Percentiles rank a stretch among this genome's conserved stretches.
These are phyloP conservation scores for Leishmania tropica DNA, from an alignment of 208 protist species.

Conservation along the genomic window DNA sequence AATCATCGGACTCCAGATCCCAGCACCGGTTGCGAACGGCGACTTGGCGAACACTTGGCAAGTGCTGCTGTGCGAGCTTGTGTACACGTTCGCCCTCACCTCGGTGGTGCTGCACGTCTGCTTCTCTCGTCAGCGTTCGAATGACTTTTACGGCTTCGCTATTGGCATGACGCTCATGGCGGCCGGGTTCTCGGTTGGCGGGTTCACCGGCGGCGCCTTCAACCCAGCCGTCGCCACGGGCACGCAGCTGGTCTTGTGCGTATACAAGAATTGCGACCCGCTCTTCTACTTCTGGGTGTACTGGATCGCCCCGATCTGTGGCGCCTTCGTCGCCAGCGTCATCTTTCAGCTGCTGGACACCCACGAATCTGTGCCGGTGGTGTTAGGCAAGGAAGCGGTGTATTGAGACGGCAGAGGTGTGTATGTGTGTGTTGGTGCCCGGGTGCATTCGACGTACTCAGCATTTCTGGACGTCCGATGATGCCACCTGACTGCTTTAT, in stretches of 20 bases:
- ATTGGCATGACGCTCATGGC: slow-evolving; percentile 75
- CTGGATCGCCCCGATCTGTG: slow-evolving; percentile 86
- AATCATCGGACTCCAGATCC: slow-evolving; percentile 82
- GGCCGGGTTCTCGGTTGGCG: slow-evolving; percentile 73
- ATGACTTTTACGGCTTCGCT: slow-evolving; percentile 86
- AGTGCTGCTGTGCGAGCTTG: slow-evolving; percentile 71
- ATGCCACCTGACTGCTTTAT: background rate
- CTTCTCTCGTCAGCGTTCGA: slow-evolving; percentile 82
- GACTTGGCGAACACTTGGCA: slow-evolving; percentile 63
- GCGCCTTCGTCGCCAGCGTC: slow-evolving; percentile 79
- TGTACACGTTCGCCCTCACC: slow-evolving; percentile 83
- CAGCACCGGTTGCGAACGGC: slow-evolving; percentile 40
- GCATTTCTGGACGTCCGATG: background rate
- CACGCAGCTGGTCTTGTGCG: slow-evolving; percentile 69
- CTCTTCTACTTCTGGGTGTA: slow-evolving; percentile 83
- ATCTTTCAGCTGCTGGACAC: slow-evolving; percentile 85
- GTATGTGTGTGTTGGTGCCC: background rate
- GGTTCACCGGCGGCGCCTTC: slow-evolving; percentile 72
- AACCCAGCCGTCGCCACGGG: slow-evolving; percentile 84
- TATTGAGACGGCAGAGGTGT: slow-evolving; percentile 27
- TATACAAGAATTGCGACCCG: slow-evolving; percentile 69
- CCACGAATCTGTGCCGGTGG: slow-evolving; percentile 44
- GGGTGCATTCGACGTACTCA: background rate
- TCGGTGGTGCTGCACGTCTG: slow-evolving; percentile 83
- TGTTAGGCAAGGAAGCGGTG: slow-evolving; percentile 32